Conservation (phyloP, 2,329 filamentous ascomycete species). For the Purpureocillium lavendulum region DNA sequence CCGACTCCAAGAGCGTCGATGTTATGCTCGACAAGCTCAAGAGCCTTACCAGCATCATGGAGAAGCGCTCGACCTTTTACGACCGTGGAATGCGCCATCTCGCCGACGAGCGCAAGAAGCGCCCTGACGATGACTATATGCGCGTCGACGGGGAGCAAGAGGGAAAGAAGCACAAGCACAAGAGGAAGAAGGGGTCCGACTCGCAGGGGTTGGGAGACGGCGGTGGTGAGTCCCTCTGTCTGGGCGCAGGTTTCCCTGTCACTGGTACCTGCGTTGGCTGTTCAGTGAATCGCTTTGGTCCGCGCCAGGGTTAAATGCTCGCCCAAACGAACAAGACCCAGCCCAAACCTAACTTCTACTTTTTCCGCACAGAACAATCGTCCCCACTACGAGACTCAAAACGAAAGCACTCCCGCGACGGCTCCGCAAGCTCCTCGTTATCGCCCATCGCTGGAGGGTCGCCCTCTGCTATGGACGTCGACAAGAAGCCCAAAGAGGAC, state of each 20-base stretch:
- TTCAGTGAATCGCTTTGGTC: not conserved
- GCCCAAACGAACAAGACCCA: not conserved
- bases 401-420: slow-evolving; percentile 43
- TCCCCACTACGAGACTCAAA: slow-evolving; percentile 46
- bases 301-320: not conserved
- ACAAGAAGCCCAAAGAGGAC: slow-evolving; percentile 40
- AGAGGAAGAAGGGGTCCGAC: slow-evolving; percentile 69
- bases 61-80: slow-evolving; percentile 58
- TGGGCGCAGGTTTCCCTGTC: not conserved
- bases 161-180: slow-evolving; percentile 57
- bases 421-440: slow-evolving; percentile 51
- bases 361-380: slow-evolving; percentile 35
- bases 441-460: slow-evolving; percentile 46
- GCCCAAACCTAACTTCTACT: slow-evolving; percentile 4
- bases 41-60: slow-evolving; percentile 56
- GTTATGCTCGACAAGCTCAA: slow-evolving; percentile 56
- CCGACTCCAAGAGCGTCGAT: slow-evolving; percentile 55
- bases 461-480: slow-evolving; percentile 49
- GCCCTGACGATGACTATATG: slow-evolving; percentile 44
- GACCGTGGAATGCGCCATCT: slow-evolving; percentile 68
- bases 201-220: slow-evolving; percentile 47
- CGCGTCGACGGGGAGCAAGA: slow-evolving; percentile 40
- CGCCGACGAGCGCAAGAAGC: slow-evolving; percentile 55
- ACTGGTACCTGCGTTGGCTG: not conserved
- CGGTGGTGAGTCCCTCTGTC: slow-evolving; percentile 9